These are phyloP conservation scores for Telfairia occidentalis DNA, from an alignment of 331 rosid genomes.

Conservation along the genomic window DNA sequence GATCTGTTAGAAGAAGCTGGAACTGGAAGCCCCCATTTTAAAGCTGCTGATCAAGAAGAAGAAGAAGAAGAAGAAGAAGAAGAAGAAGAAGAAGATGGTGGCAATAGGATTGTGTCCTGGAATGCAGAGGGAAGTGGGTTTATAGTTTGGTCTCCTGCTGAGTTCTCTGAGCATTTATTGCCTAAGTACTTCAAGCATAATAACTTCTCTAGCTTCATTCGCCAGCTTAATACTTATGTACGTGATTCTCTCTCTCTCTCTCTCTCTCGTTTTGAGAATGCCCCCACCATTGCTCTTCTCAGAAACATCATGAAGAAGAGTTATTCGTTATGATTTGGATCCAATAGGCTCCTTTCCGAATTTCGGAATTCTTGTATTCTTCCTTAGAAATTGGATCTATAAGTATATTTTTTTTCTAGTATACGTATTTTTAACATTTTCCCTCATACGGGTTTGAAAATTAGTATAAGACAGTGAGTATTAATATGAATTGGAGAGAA, in stretches of 20 bases:
- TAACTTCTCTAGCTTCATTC: slow-evolving; percentile 85
- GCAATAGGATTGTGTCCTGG: slow-evolving; percentile 51
- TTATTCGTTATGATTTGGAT: background rate
- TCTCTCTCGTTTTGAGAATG: background rate
- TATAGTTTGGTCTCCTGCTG: slow-evolving; percentile 78
- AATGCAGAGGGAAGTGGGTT: slow-evolving; percentile 57
- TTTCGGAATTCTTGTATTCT: background rate
- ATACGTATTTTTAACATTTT: background rate
- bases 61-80: slow-evolving; percentile 25
- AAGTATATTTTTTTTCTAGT: background rate
- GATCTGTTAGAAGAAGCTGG: slow-evolving; percentile 53
- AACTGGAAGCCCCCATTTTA: slow-evolving; percentile 9
- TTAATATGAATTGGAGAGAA: no score
- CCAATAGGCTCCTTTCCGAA: background rate
- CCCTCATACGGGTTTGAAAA: background rate
- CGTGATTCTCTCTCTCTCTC: slow-evolving; percentile 14
- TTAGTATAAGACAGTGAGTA: background rate
- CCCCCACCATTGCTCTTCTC: background rate
- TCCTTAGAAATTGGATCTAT: background rate
- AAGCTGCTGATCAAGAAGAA: slow-evolving; percentile 25
- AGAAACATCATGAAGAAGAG: background rate
- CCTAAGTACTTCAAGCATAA: slow-evolving; percentile 82
- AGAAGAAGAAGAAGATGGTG: slow-evolving; percentile 1
- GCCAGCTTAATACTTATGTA: slow-evolving; percentile 84
- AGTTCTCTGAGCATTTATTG: slow-evolving; percentile 56